These are phyloP conservation scores for Candida pseudoviswanathii DNA, from an alignment of 1,139 yeast genomes.

Conservation along the genomic window DNA sequence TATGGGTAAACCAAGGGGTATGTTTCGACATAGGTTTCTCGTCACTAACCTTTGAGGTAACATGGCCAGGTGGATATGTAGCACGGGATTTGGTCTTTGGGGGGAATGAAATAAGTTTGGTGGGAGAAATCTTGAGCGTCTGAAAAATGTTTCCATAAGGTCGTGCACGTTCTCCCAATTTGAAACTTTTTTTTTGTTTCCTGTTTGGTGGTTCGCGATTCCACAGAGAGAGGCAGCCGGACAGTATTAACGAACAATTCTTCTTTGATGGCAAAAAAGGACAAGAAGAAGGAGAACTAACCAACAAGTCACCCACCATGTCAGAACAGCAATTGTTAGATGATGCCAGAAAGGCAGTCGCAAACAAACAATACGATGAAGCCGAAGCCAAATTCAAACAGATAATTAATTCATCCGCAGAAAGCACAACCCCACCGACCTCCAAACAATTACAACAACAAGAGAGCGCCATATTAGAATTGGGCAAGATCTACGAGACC, in stretches of 20 bases:
- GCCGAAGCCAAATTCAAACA: conserved; percentile 62
- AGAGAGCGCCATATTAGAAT: conserved; percentile 63
- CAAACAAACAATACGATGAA: conserved; percentile 45
- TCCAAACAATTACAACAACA: conserved; percentile 45
- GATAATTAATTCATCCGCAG: conserved; percentile 39
- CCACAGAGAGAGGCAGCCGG: too few species aligned
- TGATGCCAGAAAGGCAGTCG: conserved; percentile 61
- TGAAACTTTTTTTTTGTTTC: not conserved
- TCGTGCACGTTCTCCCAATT: not conserved
- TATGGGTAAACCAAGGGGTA: not conserved
- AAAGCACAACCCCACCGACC: conserved; percentile 30
- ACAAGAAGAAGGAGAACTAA: not conserved
- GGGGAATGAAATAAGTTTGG: not conserved
- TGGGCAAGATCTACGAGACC: conserved; percentile 59
- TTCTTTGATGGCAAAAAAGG: conserved; percentile 6
- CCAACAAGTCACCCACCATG: conserved; percentile 14
- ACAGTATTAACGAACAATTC: not conserved
- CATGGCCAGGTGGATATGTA: not conserved
- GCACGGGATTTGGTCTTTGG: not conserved
- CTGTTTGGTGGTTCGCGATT: too few species aligned
- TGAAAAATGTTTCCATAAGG: not conserved
- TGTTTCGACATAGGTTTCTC: not conserved
- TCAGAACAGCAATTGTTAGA: conserved; percentile 29
- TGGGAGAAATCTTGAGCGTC: not conserved
- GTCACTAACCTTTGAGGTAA: not conserved